These are phyloP conservation scores for Papilionanthe hybrid DNA, from an alignment of 116 monocot genomes.

Conservation along the genomic window DNA sequence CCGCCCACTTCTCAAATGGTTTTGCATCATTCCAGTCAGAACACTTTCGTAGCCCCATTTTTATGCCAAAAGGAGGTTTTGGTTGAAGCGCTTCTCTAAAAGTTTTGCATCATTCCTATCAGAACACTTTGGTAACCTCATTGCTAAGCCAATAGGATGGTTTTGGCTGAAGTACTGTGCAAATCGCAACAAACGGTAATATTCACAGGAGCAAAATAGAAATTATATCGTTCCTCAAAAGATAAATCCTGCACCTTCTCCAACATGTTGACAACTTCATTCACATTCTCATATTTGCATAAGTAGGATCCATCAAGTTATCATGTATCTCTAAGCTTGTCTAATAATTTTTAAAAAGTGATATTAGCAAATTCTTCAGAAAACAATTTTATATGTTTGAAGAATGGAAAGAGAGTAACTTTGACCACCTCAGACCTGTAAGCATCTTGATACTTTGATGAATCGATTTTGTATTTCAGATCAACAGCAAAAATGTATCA, in stretches of 20 bases:
- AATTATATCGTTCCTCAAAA: conserved; percentile 79
- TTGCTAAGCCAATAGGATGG: conserved; percentile 59
- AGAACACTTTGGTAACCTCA: conserved; percentile 78
- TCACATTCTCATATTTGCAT: conserved; percentile 62
- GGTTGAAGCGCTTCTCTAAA: too few relatives aligned
- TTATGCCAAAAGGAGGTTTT: too few relatives aligned
- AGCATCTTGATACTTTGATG: conserved; percentile 47
- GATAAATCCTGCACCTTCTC: conserved; percentile 71
- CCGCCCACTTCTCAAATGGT: too few relatives aligned
- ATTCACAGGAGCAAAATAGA: conserved; percentile 91
- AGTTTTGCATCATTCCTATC: conserved; percentile 76
- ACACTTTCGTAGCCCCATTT: too few relatives aligned
- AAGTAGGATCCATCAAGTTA: conserved; percentile 71
- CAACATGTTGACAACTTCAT: conserved; percentile 87
- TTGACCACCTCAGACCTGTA: conserved; percentile 78
- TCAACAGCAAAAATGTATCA: conserved; percentile 37
- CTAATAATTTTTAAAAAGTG: conserved; percentile 56
- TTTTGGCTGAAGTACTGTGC: conserved; percentile 67
- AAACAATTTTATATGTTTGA: conserved; percentile 91
- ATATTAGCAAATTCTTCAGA: conserved; percentile 51
- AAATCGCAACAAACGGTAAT: conserved; percentile 74
- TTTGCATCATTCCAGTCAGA: too few relatives aligned
- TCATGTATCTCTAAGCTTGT: conserved; percentile 70
- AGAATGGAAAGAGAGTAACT: conserved; percentile 79
- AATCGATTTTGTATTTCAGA: too few relatives aligned